Evolutionary conservation across 352 stramenopile species (phyloP), one percentile per base, ranked within the genome.

Genomic region (Phytophthora uliginosa): DNA sequence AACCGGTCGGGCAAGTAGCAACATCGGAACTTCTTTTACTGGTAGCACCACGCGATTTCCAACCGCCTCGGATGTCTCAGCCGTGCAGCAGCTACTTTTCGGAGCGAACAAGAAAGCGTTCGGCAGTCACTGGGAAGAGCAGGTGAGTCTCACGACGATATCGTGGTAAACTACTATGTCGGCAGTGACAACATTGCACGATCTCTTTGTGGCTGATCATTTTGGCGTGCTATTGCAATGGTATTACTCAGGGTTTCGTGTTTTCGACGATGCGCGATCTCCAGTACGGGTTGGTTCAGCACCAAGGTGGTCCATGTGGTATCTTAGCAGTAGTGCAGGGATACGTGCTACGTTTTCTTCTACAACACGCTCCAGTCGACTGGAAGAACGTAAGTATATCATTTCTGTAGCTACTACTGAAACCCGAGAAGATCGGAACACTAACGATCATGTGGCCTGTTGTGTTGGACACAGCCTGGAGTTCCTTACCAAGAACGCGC

Each of bases 241-340:
- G n/a, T 55, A 47, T 48, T 62, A 54, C 6, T 24, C 63, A 95
- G 82, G 89, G 85, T n/a, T 94, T 96, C 53, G 79, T 82, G 34
- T 95, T 90, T 57, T 86, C 82, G 1, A 73, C 82, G 5, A 73
- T 77, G 5, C 51, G 38, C 34, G 75, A 87, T 51, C 73, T 95
- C 12, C 74, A 83, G 38, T 99, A 97, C 74, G 97, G 97, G 38
- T 78, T 99, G 22, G 85, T 97, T 54, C 97, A 99, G 79, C 68
- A 89, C 56, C 89, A 99, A 70, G 97, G 97, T 36, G 97, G 97
- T 4, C 97, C 97, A 4, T 99, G 97, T 65, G 97, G 97, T 17
- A 94, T 99, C 1, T 83, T 99, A 15, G 97, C 97, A 12, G 92
- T 97, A 7, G 84, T 99, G 1, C 96, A 99, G 72, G 97, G 88